phyloP scores from a whole-genome alignment of 148 eudicot genomes.

The Rhododendron griersonianum region DNA sequence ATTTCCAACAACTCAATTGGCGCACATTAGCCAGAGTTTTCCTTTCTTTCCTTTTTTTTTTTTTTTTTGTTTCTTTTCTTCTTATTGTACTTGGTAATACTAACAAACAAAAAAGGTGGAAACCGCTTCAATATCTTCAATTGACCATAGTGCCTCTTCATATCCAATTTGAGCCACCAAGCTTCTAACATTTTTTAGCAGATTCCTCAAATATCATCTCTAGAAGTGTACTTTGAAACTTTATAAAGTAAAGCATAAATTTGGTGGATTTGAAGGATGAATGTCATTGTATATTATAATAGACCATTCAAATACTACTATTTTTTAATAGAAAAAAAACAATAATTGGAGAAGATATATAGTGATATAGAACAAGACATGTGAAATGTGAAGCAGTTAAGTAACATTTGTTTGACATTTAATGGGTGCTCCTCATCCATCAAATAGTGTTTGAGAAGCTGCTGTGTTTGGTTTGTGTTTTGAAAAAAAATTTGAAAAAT shows the following conservation, averaged over 20 bases:
- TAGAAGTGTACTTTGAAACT: not conserved
- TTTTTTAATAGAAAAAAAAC: not conserved
- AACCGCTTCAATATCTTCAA: not conserved
- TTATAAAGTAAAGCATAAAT: not conserved
- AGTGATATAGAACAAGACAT: not conserved
- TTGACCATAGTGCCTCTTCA: not conserved
- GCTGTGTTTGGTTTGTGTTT: too few relatives aligned
- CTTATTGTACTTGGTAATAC: not conserved
- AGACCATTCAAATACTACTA: not conserved
- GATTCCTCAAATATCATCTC: not conserved
- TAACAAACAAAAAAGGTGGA: not conserved
- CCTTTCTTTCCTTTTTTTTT: not conserved
- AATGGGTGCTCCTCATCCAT: not conserved
- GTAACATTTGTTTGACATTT: not conserved
- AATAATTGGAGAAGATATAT: not conserved
- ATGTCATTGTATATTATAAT: not conserved
- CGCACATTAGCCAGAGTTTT: not conserved
- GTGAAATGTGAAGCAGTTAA: not conserved
- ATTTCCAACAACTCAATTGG: not conserved
- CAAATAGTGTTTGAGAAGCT: not conserved
- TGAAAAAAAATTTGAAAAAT: too few relatives aligned
- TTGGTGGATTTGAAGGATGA: not conserved
- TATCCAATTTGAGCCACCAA: not conserved
- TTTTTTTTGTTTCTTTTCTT: not conserved
- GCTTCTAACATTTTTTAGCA: not conserved